Evolutionary conservation across 1,284 basidiomycete species (phyloP).

Genomic region (Rhodotorula sp.): DNA sequence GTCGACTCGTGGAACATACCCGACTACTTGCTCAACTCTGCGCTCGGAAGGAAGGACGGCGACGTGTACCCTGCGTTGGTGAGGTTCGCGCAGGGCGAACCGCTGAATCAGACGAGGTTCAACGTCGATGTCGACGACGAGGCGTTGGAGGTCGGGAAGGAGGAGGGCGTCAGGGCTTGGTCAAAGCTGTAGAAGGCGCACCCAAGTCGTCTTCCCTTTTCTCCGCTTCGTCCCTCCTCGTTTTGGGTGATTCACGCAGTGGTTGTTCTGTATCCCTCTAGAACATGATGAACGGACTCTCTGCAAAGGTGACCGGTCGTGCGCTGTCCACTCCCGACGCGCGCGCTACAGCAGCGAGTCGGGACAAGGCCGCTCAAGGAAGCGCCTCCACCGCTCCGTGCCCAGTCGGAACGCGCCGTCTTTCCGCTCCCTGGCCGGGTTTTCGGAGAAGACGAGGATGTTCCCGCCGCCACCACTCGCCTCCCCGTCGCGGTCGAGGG

Average conservation of each 20-base stretch:
- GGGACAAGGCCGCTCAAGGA: background rate
- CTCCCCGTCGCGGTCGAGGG: background rate
- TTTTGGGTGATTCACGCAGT: too few species aligned
- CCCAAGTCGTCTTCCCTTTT: too few species aligned
- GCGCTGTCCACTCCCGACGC: background rate
- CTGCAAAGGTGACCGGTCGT: too few species aligned
- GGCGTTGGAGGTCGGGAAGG: constrained; percentile 36
- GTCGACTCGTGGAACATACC: constrained; percentile 49
- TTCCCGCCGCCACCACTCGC: too few species aligned
- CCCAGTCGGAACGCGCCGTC: constrained; percentile 1
- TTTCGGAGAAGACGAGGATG: too few species aligned
- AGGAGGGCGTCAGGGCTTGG: constrained; percentile 16
- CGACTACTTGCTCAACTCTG: constrained; percentile 50
- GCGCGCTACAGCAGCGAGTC: background rate
- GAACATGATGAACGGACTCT: background rate
- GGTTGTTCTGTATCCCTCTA: too few species aligned
- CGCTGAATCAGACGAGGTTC: constrained; percentile 46
- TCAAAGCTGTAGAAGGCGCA: constrained; percentile 10
- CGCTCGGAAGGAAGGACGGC: constrained; percentile 48
- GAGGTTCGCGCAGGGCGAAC: constrained; percentile 41
- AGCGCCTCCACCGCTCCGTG: background rate
- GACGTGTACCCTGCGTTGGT: constrained; percentile 40
- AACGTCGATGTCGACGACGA: constrained; percentile 48
- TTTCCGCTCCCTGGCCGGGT: background rate
- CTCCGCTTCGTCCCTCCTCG: too few species aligned